phyloP scores from a whole-genome alignment of 129 eudicot genomes.

The Centella asiatica region DNA sequence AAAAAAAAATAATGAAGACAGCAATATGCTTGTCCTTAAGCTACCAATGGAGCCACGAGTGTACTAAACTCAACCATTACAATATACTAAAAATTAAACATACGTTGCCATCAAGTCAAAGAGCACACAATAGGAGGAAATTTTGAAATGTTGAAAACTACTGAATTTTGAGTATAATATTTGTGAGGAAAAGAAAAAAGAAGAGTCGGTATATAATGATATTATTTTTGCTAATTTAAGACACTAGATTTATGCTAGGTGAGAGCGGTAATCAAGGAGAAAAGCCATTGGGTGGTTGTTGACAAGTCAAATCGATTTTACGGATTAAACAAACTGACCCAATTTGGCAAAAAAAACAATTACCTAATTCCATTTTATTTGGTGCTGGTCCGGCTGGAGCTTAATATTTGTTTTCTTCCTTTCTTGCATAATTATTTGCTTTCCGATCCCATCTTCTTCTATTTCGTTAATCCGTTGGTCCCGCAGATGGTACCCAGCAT shows the following conservation, averaged over 20 bases:
- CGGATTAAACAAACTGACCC: neutral
- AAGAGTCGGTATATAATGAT: no score
- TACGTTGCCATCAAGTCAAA: neutral
- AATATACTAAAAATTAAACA: neutral
- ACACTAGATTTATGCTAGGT: neutral
- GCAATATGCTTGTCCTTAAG: slow-evolving; percentile 3
- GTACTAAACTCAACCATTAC: neutral
- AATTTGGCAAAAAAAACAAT: neutral
- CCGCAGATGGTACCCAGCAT: no score
- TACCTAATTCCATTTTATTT: slow-evolving; percentile 2
- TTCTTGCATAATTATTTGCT: neutral
- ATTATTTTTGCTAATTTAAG: no score
- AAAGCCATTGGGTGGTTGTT: neutral
- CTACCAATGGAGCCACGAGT: slow-evolving; percentile 1
- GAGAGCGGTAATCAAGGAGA: neutral
- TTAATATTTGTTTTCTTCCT: slow-evolving; percentile 4
- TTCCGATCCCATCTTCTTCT: neutral
- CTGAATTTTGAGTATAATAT: no score
- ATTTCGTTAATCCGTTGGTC: no score
- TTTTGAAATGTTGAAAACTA: no score
- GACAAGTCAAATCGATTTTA: neutral
- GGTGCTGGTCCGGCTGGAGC: slow-evolving; percentile 4
- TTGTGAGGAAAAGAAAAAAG: no score
- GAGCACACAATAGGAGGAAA: neutral
- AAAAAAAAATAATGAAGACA: neutral